Evolutionary conservation across 2,329 filamentous ascomycete genomes (phyloP), one percentile per base, ranked within the genome.

Genomic region (Pseudophaeomoniella oleicola): DNA sequence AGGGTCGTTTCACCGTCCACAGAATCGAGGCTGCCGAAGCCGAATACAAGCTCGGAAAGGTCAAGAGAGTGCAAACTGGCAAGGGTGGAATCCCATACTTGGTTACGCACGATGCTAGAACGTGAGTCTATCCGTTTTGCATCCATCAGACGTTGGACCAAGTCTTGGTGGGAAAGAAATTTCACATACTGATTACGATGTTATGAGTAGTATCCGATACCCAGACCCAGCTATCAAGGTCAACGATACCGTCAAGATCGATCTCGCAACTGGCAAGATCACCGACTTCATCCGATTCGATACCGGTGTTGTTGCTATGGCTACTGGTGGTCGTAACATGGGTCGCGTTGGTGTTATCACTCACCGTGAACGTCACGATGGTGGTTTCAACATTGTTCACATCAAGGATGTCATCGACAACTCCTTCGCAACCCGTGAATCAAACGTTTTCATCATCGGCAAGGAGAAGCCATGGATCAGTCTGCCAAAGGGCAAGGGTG

Each of bases 21-120:
- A 84, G 90, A 62, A 96, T 98, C 72, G 88, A 92, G 67, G 71
- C 78, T 54, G 90, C 96, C 75, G 90, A 98, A 83, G 87, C 88
- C 56, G 80, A 90, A 75, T 98, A 94, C 84, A 98, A 98, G 82
- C 77, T 98, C 58, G 87, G 87, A 76, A 98, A 96, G 78, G 90
- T 98, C 74, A 94, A 94, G 84, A 82, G 88, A 60, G 90, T 98
- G 47, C 90, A 98, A 76, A 78, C 98, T 58, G 90, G 90, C 75
- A 88, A 86, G 71, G 92, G 90, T 71, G 90, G 87, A 75, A 93
- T 98, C 80, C 90, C 90, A 92, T 98, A 94, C 87, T 94, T 96
- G 86, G 90, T 98, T 84, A 98, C 90, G 87, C 90, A 98, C 84
- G 90, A 98, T 90, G 90, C 90, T 72, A 82, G 90, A 86, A 98